Evolutionary conservation across 306 rosid genomes (phyloP), one percentile per base, ranked within the genome.

Genomic region (Pyrus bretschneideri): DNA sequence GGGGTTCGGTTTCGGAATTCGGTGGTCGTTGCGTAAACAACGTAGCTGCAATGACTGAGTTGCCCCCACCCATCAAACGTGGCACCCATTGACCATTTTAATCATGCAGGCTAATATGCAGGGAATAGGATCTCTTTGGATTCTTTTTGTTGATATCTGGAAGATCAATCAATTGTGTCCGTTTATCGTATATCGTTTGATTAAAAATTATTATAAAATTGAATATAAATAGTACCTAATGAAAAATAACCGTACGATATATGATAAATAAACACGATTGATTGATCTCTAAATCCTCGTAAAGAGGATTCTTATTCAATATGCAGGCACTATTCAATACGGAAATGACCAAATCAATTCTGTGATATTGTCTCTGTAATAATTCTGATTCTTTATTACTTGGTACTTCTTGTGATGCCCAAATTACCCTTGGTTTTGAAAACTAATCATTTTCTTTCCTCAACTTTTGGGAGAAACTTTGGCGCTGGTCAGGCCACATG

Each of bases 1-100:
- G 79, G 79, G 61, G 72, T 82, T 74, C 33, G 72, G 9, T 81
- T 75, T 83, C 81, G 86, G 85, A 84, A 76, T 87, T 80, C 80
- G 77, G 82, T 74, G 85, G 72, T 58, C 44, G 67, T 69, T 76
- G 68, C 80, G 35, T 38, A n/a, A 38, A 75, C 62, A 61, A 61
- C 66, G 27, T 17, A 17, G 42, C 6, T 52, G n/a, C n/a, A 83
- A 76, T 86, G 78, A 85, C 86, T 11, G 2, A 4, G 66, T 35
- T 87, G 44, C 75, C 90, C 86, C 51, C 45, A 10, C 3, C 27
- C 15, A 21, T 35, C 1, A 13, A 51, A 29, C 35, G 77, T 64
- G 73, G 69, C 73, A 67, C 27, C 46, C 77, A 81, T 77, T 85
- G 89, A 87, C 87, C 85, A 35, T 62, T 55, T 11, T 25, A 57